These are phyloP conservation scores for Recurvomyces mirabilis DNA, from an alignment of 495 filamentous ascomycete genomes.

Conservation along the genomic window DNA sequence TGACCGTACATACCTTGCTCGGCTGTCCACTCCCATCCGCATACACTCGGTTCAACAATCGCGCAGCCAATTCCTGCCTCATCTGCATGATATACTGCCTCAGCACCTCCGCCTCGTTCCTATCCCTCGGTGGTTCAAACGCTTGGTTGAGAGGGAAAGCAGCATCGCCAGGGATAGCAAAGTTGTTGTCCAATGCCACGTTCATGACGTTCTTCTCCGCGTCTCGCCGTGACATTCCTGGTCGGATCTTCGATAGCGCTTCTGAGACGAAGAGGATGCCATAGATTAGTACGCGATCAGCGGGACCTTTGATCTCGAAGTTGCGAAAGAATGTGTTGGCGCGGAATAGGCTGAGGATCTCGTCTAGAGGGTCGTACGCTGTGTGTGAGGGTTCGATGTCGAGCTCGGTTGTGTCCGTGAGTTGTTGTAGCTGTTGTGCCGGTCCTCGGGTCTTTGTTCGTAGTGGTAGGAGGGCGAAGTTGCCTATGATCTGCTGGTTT, in stretches of 20 bases:
- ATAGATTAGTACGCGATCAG: conserved; percentile 90
- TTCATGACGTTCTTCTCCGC: conserved; percentile 45
- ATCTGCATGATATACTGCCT: conserved; percentile 83
- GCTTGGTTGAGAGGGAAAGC: conserved; percentile 85
- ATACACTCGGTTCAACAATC: conserved; percentile 77
- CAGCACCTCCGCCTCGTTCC: conserved; percentile 79
- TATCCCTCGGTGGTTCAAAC: conserved; percentile 67
- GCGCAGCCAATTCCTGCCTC: conserved; percentile 74
- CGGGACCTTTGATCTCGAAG: conserved; percentile 96
- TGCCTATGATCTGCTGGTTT: conserved; percentile 60
- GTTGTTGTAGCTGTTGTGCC: conserved; percentile 68
- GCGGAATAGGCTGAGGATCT: conserved; percentile 83
- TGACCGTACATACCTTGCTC: conserved; percentile 55
- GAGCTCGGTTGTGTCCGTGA: conserved; percentile 54
- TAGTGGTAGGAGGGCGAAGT: conserved; percentile 87
- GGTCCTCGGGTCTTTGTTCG: conserved; percentile 88
- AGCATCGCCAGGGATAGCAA: conserved; percentile 89
- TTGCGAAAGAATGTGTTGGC: conserved; percentile 99
- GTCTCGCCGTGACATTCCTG: conserved; percentile 45
- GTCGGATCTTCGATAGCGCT: conserved; percentile 73
- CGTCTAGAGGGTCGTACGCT: conserved; percentile 89
- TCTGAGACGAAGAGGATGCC: conserved; percentile 90
- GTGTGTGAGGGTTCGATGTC: conserved; percentile 73
- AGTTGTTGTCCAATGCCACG: conserved; percentile 71
- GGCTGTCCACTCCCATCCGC: conserved; percentile 65